phyloP scores from a whole-genome alignment of 2,329 filamentous ascomycete genomes.

The Lomentospora prolificans region DNA sequence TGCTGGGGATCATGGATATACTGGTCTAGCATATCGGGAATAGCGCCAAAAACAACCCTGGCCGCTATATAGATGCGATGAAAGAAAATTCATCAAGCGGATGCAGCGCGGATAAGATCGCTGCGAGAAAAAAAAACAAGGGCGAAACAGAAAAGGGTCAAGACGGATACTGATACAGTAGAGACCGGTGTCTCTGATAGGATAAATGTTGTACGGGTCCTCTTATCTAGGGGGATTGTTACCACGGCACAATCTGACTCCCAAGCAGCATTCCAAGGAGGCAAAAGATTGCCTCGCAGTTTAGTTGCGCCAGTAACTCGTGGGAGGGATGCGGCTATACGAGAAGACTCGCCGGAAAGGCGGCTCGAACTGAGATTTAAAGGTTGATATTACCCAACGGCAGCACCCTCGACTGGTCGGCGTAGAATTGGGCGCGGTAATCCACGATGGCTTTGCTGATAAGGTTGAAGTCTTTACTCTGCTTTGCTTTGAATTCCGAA shows the following conservation, averaged over 20 bases:
- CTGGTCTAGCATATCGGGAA: too few relatives aligned
- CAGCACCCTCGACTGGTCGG: conserved; percentile 54
- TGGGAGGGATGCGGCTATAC: neutral
- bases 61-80: too few relatives aligned
- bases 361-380: conserved; percentile 13
- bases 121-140: neutral
- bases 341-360: too few relatives aligned
- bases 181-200: neutral
- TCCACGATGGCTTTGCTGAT: conserved; percentile 59
- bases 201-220: neutral
- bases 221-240: too few relatives aligned
- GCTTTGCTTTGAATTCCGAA: conserved; percentile 46
- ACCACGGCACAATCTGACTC: neutral
- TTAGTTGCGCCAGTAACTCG: too few relatives aligned
- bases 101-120: neutral
- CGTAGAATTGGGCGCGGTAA: conserved; percentile 54
- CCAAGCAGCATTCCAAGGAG: too few relatives aligned
- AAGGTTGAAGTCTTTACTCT: conserved; percentile 54
- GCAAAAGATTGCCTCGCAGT: too few relatives aligned
- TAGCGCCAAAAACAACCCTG: too few relatives aligned
- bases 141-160: neutral
- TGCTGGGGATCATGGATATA: too few relatives aligned
- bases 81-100: too few relatives aligned
- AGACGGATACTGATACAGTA: neutral
- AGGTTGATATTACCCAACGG: conserved; percentile 39